Percentiles rank a stretch among this genome's conserved stretches.
Conservation (phyloP, 2,329 filamentous ascomycete genomes). For the Lojkania enalia region DNA sequence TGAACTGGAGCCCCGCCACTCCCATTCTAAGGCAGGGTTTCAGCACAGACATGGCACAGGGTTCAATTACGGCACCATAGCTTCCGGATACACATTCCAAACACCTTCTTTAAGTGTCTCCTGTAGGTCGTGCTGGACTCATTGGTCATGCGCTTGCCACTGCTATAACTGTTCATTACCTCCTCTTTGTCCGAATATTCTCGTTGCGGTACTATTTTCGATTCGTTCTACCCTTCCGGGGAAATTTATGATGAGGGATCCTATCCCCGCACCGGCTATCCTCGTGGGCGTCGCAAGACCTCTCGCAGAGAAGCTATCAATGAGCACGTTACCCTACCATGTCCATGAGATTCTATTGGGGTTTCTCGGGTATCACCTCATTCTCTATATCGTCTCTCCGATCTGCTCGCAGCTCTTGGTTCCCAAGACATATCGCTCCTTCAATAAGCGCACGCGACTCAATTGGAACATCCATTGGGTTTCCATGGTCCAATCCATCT, state of each 20-base stretch:
- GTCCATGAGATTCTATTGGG: slow-evolving; percentile 74
- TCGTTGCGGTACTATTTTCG: too few relatives aligned
- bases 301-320: slow-evolving; percentile 62
- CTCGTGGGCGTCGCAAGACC: slow-evolving; percentile 63
- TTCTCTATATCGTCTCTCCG: slow-evolving; percentile 70
- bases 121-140: too few relatives aligned
- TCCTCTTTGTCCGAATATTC: too few relatives aligned
- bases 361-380: slow-evolving; percentile 68
- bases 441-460: slow-evolving; percentile 66
- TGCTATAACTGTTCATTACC: too few relatives aligned
- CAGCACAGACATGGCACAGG: too few relatives aligned
- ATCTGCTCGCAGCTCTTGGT: slow-evolving; percentile 64
- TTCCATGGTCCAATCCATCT: slow-evolving; percentile 72
- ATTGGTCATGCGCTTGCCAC: too few relatives aligned
- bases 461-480: slow-evolving; percentile 91
- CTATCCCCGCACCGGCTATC: slow-evolving; percentile 65
- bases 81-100: slow-evolving; percentile 15
- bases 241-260: slow-evolving; percentile 65
- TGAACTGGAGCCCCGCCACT: too few relatives aligned
- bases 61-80: slow-evolving; percentile 10
- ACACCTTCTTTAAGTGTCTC: too few relatives aligned
- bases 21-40: too few relatives aligned
- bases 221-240: neutral
- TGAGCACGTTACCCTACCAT: slow-evolving; percentile 73
- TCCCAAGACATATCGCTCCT: slow-evolving; percentile 63